Base-by-base conservation (phyloP, 441 rosid species). In the Omphalea diandra region DNA sequence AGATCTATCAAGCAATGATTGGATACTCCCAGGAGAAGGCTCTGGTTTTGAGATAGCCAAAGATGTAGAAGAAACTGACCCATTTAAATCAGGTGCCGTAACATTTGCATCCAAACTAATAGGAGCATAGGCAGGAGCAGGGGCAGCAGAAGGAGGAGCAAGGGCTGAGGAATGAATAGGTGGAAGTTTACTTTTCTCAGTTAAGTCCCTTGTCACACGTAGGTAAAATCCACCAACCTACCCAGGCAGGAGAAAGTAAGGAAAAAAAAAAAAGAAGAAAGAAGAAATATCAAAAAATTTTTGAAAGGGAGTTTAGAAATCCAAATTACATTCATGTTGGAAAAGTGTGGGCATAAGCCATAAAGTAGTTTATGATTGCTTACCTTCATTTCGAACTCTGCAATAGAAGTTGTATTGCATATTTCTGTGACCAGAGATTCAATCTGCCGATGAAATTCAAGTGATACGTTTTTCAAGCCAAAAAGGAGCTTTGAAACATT, bases 311-410 rank as follows among this genome's bases (percentile, higher is more conserved):
- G 14, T 27, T 3, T 32, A 27, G 65, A 73, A 52, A 46, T 54
- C 36, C 64, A 74, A 38, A 63, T 53, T 44, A 24, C 32, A 75
- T 72, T 59, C 74, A 46, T 49, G 44, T 56, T 47, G 14, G 1
- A 7, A 41, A 41, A 29, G 47, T 43, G 46, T 8, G 0, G 36
- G 12, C 8, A 67, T 2, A 43, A 61, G 36, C 9, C 8, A 67
- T 2, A 43, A 61, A 63, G 22, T 29, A 65, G 29, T 47, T 46
- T 62, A 46, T 49, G 35, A 22, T 55, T 70, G 18, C 86, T 81
- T 81, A 91, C 97, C 81, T 90, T 88, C 76, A 94, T 65, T 75
- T 91, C 95, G 70, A 87, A 88, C 78, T 91, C 97, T 67, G 95
- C 91, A 68, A 94, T 70, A 46, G 93, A 83, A 72, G 85, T 79